Evolutionary conservation across 1,139 yeast species (phyloP).

Genomic region (Scheffersomyces parashehatae): DNA sequence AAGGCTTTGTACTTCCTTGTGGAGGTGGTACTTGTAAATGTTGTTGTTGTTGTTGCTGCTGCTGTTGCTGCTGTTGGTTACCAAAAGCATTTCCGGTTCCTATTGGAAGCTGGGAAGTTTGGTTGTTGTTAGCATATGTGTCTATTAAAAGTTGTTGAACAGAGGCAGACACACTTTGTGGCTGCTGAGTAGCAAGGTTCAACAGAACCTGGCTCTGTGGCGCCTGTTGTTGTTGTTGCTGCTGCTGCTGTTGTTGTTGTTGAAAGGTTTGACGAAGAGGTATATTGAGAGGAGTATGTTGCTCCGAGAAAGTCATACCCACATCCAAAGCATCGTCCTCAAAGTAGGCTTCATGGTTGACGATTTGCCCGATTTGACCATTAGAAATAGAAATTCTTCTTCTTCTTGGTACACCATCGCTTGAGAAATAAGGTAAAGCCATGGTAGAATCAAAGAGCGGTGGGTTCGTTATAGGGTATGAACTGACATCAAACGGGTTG

Average conservation of each 20-base stretch:
- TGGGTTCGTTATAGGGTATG: slow-evolving; percentile 65
- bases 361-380: slow-evolving; percentile 75
- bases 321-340: slow-evolving; percentile 25
- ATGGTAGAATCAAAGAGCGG: slow-evolving; percentile 61
- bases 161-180: not conserved
- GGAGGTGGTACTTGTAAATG: slow-evolving; percentile 10
- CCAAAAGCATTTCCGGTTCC: too few species aligned
- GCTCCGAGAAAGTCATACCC: slow-evolving; percentile 4
- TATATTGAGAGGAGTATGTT: not conserved
- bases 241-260: not conserved
- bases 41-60: slow-evolving; percentile 1
- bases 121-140: not conserved
- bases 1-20: slow-evolving; percentile 6
- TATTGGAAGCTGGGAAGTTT: not conserved
- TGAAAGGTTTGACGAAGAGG: not conserved
- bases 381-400: slow-evolving; percentile 71
- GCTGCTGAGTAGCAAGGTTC: not conserved
- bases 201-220: slow-evolving; percentile 1
- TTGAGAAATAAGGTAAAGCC: slow-evolving; percentile 38
- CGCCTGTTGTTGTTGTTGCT: not conserved
- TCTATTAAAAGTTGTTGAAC: slow-evolving; percentile 3
- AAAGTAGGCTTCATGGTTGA: slow-evolving; percentile 47
- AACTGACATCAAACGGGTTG: slow-evolving; percentile 42
- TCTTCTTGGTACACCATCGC: slow-evolving; percentile 51
- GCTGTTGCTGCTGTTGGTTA: slow-evolving; percentile 2